phyloP scores from a whole-genome alignment of 208 protist genomes.

The Trypanosoma rangeli region DNA sequence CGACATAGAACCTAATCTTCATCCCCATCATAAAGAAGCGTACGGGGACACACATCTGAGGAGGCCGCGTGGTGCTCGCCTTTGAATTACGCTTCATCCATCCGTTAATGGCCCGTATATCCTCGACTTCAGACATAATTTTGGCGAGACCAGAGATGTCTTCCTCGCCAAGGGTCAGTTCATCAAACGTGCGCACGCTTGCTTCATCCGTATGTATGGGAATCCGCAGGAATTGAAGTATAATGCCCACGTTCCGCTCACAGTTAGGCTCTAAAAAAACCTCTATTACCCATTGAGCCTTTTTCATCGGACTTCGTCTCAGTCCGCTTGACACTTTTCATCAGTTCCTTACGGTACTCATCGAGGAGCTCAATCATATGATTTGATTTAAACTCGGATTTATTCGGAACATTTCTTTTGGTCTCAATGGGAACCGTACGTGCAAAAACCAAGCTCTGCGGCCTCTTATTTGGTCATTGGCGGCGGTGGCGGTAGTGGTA shows the following conservation, averaged over 20 bases:
- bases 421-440: constrained; percentile 60
- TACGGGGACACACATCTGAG: constrained; percentile 47
- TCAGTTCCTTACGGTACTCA: constrained; percentile 26
- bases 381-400: constrained; percentile 35
- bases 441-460: constrained; percentile 17
- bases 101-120: constrained; percentile 48
- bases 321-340: constrained; percentile 34
- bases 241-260: constrained; percentile 75
- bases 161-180: constrained; percentile 71
- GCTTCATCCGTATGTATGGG: constrained; percentile 75
- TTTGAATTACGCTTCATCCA: constrained; percentile 36
- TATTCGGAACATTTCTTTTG: constrained; percentile 27
- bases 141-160: constrained; percentile 55
- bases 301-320: constrained; percentile 27
- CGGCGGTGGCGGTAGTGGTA: constrained; percentile 28
- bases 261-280: constrained; percentile 49
- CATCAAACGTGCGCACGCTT: constrained; percentile 71
- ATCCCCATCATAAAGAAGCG: constrained; percentile 80
- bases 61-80: constrained; percentile 41
- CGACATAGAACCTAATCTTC: constrained; percentile 64
- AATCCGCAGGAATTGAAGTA: constrained; percentile 76
- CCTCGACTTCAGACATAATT: constrained; percentile 67
- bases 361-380: constrained; percentile 21
- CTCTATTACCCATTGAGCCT: constrained; percentile 5
- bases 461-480: constrained; percentile 1